phyloP scores from a whole-genome alignment of 805 yeast genomes.

The Zygoascus ofunaensis region DNA sequence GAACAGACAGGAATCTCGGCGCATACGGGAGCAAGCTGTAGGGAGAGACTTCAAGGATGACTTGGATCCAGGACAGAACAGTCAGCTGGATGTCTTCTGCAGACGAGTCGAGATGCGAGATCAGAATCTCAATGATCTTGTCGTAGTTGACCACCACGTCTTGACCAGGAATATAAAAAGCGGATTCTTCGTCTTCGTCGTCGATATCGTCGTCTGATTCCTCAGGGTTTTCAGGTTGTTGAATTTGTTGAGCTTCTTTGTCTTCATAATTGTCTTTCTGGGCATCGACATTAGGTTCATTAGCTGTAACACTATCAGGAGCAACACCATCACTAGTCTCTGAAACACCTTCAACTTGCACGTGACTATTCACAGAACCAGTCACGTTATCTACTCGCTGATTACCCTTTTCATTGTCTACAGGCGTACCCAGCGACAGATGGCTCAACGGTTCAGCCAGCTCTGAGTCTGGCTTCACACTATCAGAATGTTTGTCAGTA shows the following conservation, averaged over 20 bases:
- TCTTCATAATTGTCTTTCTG: constrained; percentile 21
- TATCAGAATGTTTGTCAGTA: too few relatives aligned
- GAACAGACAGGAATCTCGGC: constrained; percentile 63
- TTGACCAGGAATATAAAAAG: constrained; percentile 61
- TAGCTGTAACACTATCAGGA: too few relatives aligned
- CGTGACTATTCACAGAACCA: not conserved
- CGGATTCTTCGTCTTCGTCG: constrained; percentile 34
- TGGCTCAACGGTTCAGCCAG: too few relatives aligned
- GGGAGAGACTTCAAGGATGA: constrained; percentile 65
- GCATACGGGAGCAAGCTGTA: constrained; percentile 61
- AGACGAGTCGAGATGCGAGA: constrained; percentile 68
- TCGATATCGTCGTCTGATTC: constrained; percentile 24
- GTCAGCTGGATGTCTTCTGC: constrained; percentile 71
- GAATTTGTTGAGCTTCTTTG: constrained; percentile 26
- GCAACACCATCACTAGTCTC: too few relatives aligned
- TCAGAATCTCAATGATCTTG: constrained; percentile 67
- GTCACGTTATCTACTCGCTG: not conserved
- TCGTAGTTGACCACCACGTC: constrained; percentile 75
- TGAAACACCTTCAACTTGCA: too few relatives aligned
- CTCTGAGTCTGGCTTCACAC: too few relatives aligned
- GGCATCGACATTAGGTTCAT: not conserved
- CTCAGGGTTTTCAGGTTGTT: constrained; percentile 22
- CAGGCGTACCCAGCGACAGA: too few relatives aligned
- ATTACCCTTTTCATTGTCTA: too few relatives aligned
- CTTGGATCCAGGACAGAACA: constrained; percentile 74